Evolutionary conservation across 306 rosid genomes (phyloP), one percentile per base, ranked within the genome.

Genomic region (Begonia peltatifolia): DNA sequence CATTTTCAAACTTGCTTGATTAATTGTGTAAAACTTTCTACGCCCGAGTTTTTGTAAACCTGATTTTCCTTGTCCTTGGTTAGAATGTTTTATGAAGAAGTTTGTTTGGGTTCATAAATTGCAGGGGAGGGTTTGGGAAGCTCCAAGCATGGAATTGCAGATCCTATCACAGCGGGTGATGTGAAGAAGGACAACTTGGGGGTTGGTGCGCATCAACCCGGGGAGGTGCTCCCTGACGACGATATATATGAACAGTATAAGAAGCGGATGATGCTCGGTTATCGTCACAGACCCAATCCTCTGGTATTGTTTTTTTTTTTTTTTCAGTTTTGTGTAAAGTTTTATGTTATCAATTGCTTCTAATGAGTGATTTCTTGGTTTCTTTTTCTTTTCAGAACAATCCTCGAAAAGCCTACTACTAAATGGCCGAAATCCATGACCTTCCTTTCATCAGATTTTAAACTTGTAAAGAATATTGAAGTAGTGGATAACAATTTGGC

Each of bases 221-320:
- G 99, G 56, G 99, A 92, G 58, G 96, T 92, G 58, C 78, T 77
- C 48, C 23, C 94, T 7, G 96, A 92, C 0, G 99, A 92, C 49
- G 99, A 87, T 66, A 92, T 86, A 52, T 92, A 92, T 4, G 99
- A 92, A 71, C 99, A 86, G 75, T 92, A 86, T 70, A 92, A 92
- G 67, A 92, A 92, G 79, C 81, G 99, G 30, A 92, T 92, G 99
- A 92, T 92, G 99, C 99, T 92, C 3, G 99, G 99, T 41, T 92
- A 92, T 73, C 94, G 94, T 6, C 50, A 83, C 80, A 73, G 99
- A 61, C 99, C 99, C 9, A 92, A 92, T 52, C 99, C 99, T 63
- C 75, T 92, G 96, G 99, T 92, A 86, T 20, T 14, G 12, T 41
- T 1, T 50, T 12, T 42, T 42, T 59, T 43, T 12, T 9, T 43